phyloP scores from a whole-genome alignment of 331 rosid genomes.

The Phaseolus coccineus region DNA sequence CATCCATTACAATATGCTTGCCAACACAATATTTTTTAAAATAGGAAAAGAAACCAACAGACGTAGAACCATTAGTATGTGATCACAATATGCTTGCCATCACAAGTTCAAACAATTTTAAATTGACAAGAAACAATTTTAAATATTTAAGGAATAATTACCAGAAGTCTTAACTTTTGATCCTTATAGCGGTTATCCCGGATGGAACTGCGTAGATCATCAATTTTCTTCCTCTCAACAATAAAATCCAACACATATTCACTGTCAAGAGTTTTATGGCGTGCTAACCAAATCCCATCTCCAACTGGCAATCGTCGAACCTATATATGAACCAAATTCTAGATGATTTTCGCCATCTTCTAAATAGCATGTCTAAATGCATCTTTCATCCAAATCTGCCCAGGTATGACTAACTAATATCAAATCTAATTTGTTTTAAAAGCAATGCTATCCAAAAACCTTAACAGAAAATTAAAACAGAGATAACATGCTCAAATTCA shows the following conservation, averaged over 20 bases:
- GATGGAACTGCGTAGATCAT: slow-evolving; percentile 89
- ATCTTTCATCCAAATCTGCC: slow-evolving; percentile 9
- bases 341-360: slow-evolving; percentile 19
- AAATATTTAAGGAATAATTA: slow-evolving; percentile 48
- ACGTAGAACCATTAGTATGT: slow-evolving; percentile 20
- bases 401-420: slow-evolving; percentile 3
- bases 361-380: slow-evolving; percentile 25
- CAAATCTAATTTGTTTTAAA: slow-evolving; percentile 29
- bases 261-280: slow-evolving; percentile 66
- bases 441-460: not conserved
- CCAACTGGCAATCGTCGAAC: slow-evolving; percentile 93
- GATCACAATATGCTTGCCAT: not conserved
- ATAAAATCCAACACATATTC: slow-evolving; percentile 97
- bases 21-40: not conserved
- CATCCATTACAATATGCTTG: not conserved
- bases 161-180: slow-evolving; percentile 90
- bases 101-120: slow-evolving; percentile 21
- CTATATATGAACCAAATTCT: slow-evolving; percentile 52
- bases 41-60: slow-evolving; percentile 17
- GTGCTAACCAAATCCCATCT: slow-evolving; percentile 96
- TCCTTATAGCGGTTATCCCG: slow-evolving; percentile 95
- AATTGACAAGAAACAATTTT: slow-evolving; percentile 3
- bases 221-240: slow-evolving; percentile 89
- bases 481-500: slow-evolving; percentile 6
- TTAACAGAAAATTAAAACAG: slow-evolving; percentile 11